Evolutionary conservation across 345 rosid species (phyloP).

Genomic region (Trapa bicornis): DNA sequence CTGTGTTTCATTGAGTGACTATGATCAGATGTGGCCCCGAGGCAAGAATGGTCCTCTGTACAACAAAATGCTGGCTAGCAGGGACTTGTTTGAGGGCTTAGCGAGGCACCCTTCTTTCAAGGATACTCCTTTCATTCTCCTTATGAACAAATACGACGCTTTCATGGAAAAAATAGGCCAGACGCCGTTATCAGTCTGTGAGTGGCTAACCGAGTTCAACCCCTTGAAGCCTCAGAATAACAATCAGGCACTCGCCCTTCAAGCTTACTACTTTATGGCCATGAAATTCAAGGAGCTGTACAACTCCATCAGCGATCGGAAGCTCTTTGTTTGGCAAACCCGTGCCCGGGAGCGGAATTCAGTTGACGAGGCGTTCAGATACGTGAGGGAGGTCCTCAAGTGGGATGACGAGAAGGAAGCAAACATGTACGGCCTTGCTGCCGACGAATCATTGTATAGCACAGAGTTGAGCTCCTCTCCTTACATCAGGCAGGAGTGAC

Average conservation of each 20-base stretch:
- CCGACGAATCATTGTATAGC: constrained; percentile 41
- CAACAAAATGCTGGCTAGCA: constrained; percentile 46
- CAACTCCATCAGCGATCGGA: constrained; percentile 20
- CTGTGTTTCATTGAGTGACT: constrained; percentile 51
- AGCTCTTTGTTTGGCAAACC: constrained; percentile 40
- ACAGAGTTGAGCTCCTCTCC: constrained; percentile 39
- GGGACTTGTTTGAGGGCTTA: constrained; percentile 39
- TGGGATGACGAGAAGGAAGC: constrained; percentile 54
- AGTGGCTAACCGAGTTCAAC: constrained; percentile 45
- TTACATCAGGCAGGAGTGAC: constrained; percentile 22
- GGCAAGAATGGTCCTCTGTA: constrained; percentile 12
- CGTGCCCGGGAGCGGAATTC: constrained; percentile 27
- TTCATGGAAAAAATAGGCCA: constrained; percentile 36
- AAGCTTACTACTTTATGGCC: constrained; percentile 42
- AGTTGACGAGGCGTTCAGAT: constrained; percentile 43
- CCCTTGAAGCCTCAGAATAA: constrained; percentile 31
- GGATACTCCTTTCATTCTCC: constrained; percentile 38
- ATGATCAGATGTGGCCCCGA: constrained; percentile 26
- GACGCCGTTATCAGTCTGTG: constrained; percentile 32
- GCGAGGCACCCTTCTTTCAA: constrained; percentile 35
- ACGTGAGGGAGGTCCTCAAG: constrained; percentile 40
- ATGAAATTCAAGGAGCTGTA: constrained; percentile 50
- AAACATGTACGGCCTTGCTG: constrained; percentile 16
- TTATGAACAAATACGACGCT: constrained; percentile 43
- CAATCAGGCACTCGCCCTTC: constrained; percentile 36